Base-by-base conservation (phyloP, 768 basidiomycete genomes). In the Rhodotorula kratochvilovae region DNA sequence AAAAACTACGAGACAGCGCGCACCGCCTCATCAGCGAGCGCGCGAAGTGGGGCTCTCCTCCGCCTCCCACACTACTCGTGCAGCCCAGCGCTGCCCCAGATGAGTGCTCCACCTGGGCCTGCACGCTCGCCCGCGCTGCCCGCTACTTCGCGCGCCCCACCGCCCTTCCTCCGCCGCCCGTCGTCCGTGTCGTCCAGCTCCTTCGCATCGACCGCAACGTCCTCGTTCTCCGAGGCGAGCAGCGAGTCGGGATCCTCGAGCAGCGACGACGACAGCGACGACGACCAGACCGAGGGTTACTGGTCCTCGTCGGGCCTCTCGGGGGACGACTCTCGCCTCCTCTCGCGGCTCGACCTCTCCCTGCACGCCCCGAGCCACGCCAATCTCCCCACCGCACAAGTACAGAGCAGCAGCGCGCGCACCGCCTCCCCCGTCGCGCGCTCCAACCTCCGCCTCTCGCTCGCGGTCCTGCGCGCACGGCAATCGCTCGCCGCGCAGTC, bases 371-470 rank as follows among this genome's bases (percentile, higher is more conserved):
- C 51, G 10, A 4, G n/a, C 29, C 27, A 27, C n/a, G 25, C n/a
- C n/a, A n/a, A 27, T 7, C 11, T 2, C 48, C 23, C 6, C 25
- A n/a, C 12, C 5, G 48, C 48, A n/a, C n/a, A n/a, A n/a, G 45
- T 39, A 39, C 29, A 17, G 7, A 21, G 31, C 16, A 16, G 33
- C 2, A 29, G 3, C 15, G 61, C 19, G 17, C 48, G 61, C 8
- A 17, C 61, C 10, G 17, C 45, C 25, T 23, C 48, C 35, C 17
- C 29, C 48, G 25, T 21, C 31, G 21, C 61, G 61, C 54, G 54
- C 31, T 25, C 64, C 39, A 33, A 58, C 56, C 56, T 71, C 50
- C 66, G 66, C 56, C 70, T 71, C 39, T 66, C 70, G 31, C 61
- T 71, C 33, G 58, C 67, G 36, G 63, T 65, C 35, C 64, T 73